Evolutionary conservation across 2,329 filamentous ascomycete species (phyloP).

Genomic region (Pseudocercospora pini-densiflorae): DNA sequence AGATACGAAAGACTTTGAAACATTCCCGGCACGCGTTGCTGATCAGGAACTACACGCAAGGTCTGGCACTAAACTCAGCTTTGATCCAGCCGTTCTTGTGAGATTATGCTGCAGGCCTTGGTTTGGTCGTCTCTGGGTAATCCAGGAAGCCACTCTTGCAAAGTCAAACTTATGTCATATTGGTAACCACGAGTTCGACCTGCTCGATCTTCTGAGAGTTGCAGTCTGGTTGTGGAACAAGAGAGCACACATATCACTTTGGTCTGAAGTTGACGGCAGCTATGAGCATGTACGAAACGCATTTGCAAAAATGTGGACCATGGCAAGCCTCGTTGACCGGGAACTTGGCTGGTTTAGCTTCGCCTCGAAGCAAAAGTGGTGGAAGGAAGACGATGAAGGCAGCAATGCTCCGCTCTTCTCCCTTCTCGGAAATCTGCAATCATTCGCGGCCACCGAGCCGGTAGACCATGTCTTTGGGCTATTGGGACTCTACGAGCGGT

Average conservation of each 20-base stretch:
- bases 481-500: slow-evolving; percentile 3
- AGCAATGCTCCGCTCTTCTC: not conserved
- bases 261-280: no score
- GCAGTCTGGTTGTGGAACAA: slow-evolving; percentile 3
- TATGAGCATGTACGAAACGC: no score
- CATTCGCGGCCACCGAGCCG: slow-evolving; percentile 3
- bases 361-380: no score
- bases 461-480: slow-evolving; percentile 12
- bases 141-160: slow-evolving; percentile 14
- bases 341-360: no score
- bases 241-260: no score
- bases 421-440: not conserved
- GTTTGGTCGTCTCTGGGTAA: slow-evolving; percentile 16
- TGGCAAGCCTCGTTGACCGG: not conserved
- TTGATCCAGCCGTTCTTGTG: not conserved
- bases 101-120: slow-evolving; percentile 7
- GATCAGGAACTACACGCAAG: not conserved
- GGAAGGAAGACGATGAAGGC: no score
- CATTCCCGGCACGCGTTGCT: not conserved
- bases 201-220: not conserved
- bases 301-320: not conserved
- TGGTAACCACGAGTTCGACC: not conserved
- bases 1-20: not conserved
- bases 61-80: not conserved
- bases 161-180: not conserved